These are phyloP conservation scores for Isatis tinctoria DNA, from an alignment of 345 rosid genomes.

Conservation along the genomic window DNA sequence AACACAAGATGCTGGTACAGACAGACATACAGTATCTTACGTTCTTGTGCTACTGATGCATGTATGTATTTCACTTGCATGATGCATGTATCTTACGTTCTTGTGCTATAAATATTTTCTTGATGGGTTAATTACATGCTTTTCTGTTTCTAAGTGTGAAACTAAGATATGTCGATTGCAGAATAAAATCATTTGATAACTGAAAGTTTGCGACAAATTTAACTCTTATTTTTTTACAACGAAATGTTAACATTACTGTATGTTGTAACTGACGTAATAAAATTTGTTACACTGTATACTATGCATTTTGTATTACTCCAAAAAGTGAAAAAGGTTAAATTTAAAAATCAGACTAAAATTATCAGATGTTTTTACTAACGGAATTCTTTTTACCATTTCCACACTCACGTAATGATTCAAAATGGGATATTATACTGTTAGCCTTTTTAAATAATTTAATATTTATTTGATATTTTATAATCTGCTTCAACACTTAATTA, in stretches of 20 bases:
- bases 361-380: neutral
- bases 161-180: neutral
- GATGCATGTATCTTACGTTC: neutral
- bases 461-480: neutral
- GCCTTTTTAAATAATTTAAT: neutral
- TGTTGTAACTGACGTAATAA: too few relatives aligned
- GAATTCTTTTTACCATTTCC: neutral
- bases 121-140: neutral
- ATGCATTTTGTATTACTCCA: too few relatives aligned
- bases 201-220: neutral
- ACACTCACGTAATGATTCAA: neutral
- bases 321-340: too few relatives aligned
- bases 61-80: neutral
- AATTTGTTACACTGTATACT: too few relatives aligned
- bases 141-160: neutral
- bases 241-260: neutral
- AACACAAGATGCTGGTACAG: too few relatives aligned
- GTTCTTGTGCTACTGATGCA: too few relatives aligned
- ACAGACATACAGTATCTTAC: too few relatives aligned
- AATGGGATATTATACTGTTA: neutral
- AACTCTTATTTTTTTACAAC: neutral
- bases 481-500: constrained; percentile 1
- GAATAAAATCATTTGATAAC: neutral
- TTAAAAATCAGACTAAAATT: too few relatives aligned
- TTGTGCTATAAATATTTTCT: neutral